phyloP scores from a whole-genome alignment of 257 asterid species.

The Capsicum rhomboideum region DNA sequence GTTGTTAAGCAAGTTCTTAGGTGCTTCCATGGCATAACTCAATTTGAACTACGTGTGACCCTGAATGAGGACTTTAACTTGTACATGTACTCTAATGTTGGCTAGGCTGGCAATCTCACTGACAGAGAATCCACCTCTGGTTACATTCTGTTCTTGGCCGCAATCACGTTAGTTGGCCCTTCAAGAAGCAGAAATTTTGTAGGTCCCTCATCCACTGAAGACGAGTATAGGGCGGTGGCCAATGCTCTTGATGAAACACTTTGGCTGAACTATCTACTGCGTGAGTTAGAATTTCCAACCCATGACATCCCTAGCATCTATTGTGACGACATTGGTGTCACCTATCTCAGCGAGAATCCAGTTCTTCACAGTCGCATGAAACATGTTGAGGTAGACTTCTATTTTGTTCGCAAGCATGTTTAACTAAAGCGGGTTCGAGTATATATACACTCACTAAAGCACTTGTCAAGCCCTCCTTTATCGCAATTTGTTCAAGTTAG shows the following conservation, averaged over 20 bases:
- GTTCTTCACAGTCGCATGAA: neutral
- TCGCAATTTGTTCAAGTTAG: neutral
- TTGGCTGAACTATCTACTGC: neutral
- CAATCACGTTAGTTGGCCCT: neutral
- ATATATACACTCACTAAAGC: neutral
- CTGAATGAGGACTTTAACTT: neutral
- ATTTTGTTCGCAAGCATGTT: neutral
- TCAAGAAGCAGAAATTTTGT: neutral
- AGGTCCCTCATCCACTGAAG: neutral
- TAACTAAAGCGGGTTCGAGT: neutral
- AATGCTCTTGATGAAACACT: neutral
- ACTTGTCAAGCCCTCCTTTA: neutral
- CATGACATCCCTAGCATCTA: too few relatives aligned
- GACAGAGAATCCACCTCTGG: neutral
- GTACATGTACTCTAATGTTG: neutral
- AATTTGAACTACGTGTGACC: neutral
- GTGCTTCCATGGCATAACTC: neutral
- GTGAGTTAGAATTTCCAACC: neutral
- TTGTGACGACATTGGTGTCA: neutral
- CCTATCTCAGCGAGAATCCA: neutral
- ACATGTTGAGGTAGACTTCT: neutral
- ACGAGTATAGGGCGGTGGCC: neutral
- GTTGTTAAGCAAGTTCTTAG: neutral
- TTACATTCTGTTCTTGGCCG: too few relatives aligned
- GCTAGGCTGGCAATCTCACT: neutral